Evolutionary conservation across 1,284 basidiomycete species (phyloP).

Genomic region (Rhodotorula sp.): DNA sequence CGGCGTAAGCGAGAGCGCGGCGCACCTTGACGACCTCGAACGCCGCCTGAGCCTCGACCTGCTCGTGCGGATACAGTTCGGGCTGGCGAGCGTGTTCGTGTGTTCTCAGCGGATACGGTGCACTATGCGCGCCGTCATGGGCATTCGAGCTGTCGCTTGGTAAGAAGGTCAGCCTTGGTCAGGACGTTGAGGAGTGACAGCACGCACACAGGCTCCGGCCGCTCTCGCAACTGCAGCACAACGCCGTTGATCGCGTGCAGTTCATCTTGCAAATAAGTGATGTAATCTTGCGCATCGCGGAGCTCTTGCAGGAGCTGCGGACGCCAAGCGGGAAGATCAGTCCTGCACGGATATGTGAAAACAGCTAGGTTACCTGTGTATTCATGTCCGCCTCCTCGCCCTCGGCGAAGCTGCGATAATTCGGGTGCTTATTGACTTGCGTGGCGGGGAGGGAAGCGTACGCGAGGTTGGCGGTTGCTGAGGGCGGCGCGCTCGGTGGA

Average conservation of each 20-base stretch:
- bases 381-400: not conserved
- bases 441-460: not conserved
- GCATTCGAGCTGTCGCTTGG: not conserved
- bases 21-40: slow-evolving; percentile 25
- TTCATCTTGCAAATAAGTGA: slow-evolving; percentile 27
- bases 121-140: not conserved
- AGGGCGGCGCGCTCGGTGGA: not conserved
- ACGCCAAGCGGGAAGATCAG: not conserved
- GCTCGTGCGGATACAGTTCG: not conserved
- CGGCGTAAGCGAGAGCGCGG: not conserved
- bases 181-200: not conserved
- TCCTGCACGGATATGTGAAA: not conserved
- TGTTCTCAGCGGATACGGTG: too few relatives aligned
- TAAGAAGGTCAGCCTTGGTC: not conserved
- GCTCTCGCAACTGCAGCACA: slow-evolving; percentile 6
- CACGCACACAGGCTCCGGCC: not conserved
- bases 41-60: not conserved
- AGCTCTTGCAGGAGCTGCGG: slow-evolving; percentile 29
- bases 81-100: too few relatives aligned
- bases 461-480: not conserved
- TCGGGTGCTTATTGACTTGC: not conserved
- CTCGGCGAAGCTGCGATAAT: not conserved
- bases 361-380: not conserved
- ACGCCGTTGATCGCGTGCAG: slow-evolving; percentile 16
- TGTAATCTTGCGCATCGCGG: slow-evolving; percentile 32